Evolutionary conservation across 306 rosid genomes (phyloP), one percentile per base, ranked within the genome.

Genomic region (Vigna trinervia): DNA sequence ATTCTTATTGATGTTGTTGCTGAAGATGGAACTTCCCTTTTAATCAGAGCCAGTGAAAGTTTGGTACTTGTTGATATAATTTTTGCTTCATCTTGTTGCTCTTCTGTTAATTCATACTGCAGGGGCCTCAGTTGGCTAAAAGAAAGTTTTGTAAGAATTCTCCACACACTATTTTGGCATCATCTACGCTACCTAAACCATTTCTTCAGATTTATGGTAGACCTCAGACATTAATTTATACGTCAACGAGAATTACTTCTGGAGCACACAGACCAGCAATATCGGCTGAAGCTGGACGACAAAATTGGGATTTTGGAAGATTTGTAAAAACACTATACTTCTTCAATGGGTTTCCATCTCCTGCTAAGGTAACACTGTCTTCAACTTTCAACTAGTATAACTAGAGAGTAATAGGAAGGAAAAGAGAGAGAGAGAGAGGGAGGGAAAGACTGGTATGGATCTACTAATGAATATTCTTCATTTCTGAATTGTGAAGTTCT

Each of bases 321-420:
- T 94, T 94, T 65, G 71, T 92, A 23, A 87, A 85, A 89, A 92
- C 97, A 3, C 17, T 94, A 7, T 92, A 77, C 63, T 94, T 92
- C 79, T 94, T 94, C 84, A 90, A 92, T 65, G 94, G 86, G 62
- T 89, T 90, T 4, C 97, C 97, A 48, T 89, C 97, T 81, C 97
- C 96, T 67, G 84, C 88, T 69, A 94, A 94, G 98, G 98, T 94
- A 47, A 48, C 79, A 32, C 57, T 76, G 45, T 30, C 30, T 26
- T 50, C 26, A 46, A 43, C 78, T 71, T 58, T 71, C 3, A 50
- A 34, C 20, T 53, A 17, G 17, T 81, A 78, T 53, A n/a, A 34
- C 3, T 76, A 2, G 8, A 15, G 34, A 20, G 43, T 6, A 28
- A 48, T n/a, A 32, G 70, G 50, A 9, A 43, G 38, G 32, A n/a